phyloP scores from a whole-genome alignment of 2,329 filamentous ascomycete genomes.

The Clarireedia hainanense region DNA sequence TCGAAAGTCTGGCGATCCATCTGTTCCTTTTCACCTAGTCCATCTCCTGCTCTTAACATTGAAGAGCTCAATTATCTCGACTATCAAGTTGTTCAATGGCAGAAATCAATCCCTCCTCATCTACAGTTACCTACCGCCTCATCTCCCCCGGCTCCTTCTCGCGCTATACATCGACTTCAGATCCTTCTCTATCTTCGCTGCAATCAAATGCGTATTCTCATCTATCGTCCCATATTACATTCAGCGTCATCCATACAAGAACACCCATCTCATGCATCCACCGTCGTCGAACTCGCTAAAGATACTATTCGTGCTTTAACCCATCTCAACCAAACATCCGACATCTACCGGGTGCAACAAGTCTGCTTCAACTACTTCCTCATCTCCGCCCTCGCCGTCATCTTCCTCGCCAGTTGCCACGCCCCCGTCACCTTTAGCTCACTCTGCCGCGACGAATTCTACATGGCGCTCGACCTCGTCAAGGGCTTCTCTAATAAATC shows the following conservation, averaged over 20 bases:
- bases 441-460: constrained; percentile 66
- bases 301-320: constrained; percentile 67
- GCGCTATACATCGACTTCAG: constrained; percentile 58
- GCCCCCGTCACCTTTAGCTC: constrained; percentile 64
- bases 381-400: constrained; percentile 28
- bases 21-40: constrained; percentile 17
- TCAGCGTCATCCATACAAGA: constrained; percentile 75
- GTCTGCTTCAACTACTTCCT: constrained; percentile 77
- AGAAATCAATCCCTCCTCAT: constrained; percentile 60
- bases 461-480: constrained; percentile 67
- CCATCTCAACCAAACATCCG: constrained; percentile 62
- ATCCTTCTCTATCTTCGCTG: constrained; percentile 79
- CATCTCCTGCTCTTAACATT: constrained; percentile 33
- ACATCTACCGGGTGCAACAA: constrained; percentile 64
- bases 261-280: constrained; percentile 65
- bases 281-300: constrained; percentile 65
- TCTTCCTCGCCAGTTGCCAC: constrained; percentile 71
- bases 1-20: constrained; percentile 84
- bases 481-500: constrained; percentile 64
- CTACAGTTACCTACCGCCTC: constrained; percentile 44
- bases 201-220: constrained; percentile 84
- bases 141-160: constrained; percentile 34
- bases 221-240: constrained; percentile 82
- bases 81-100: constrained; percentile 80
- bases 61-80: constrained; percentile 77